phyloP scores from a whole-genome alignment of 2,329 filamentous ascomycete genomes.

The Tolypocladium album region DNA sequence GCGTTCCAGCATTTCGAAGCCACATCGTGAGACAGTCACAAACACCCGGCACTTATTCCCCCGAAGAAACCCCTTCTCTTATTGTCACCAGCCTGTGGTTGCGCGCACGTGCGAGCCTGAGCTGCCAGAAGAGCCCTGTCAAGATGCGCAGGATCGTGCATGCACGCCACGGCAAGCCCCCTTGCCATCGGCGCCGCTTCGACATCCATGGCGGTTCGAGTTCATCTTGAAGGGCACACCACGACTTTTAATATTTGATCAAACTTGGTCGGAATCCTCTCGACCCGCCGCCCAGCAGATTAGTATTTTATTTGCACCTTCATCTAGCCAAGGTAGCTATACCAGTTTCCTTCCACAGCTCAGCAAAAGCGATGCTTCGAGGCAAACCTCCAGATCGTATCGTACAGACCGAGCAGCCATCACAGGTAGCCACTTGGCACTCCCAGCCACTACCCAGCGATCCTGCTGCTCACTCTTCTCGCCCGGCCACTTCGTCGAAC shows the following conservation, averaged over 20 bases:
- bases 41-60: neutral
- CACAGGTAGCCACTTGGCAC: neutral
- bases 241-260: neutral
- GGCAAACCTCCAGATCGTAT: neutral
- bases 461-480: slow-evolving; percentile 20
- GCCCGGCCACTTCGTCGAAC: slow-evolving; percentile 23
- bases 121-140: neutral
- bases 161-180: neutral
- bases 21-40: neutral
- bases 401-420: neutral
- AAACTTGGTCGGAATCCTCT: neutral
- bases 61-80: neutral
- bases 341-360: neutral
- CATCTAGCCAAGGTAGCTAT: neutral
- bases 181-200: too few relatives aligned
- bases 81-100: neutral
- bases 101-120: neutral
- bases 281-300: neutral
- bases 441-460: slow-evolving; percentile 1
- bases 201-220: neutral
- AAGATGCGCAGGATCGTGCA: neutral
- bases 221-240: neutral
- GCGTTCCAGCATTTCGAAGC: neutral
- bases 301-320: neutral
- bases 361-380: neutral